phyloP scores from a whole-genome alignment of 139 green algal genomes.

The Zygnema circumcarinatum region DNA sequence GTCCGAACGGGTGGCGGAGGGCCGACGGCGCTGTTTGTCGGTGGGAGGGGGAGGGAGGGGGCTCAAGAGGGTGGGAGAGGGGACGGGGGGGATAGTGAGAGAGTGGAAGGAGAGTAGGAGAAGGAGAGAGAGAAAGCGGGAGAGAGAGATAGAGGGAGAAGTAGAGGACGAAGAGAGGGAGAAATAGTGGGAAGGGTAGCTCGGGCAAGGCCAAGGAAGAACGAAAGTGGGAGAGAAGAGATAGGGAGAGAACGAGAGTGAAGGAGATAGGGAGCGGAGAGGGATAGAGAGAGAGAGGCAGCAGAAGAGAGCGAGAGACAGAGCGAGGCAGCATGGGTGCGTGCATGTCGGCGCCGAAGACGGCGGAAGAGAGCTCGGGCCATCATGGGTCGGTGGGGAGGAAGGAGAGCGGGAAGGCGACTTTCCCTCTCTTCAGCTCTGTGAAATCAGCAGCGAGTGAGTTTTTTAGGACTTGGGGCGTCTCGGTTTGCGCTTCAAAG shows the following conservation, averaged over 20 bases:
- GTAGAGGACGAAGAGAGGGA: too few species aligned
- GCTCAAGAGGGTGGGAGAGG: too few species aligned
- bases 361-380: not conserved
- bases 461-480: not conserved
- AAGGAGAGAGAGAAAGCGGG: too few species aligned
- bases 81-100: too few species aligned
- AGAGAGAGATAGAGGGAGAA: too few species aligned
- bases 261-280: not conserved
- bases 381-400: not conserved
- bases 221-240: not conserved
- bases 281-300: constrained; percentile 4
- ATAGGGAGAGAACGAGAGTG: not conserved
- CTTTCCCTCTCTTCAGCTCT: not conserved
- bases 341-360: not conserved
- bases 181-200: too few species aligned
- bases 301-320: not conserved
- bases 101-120: too few species aligned
- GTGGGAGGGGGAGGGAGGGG: too few species aligned
- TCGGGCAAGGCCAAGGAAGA: not conserved
- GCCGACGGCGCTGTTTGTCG: too few species aligned
- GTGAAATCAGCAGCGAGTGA: not conserved
- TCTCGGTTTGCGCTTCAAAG: too few species aligned
- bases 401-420: not conserved
- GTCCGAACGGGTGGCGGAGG: too few species aligned
- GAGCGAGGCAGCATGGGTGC: not conserved